A percentile compares a stretch with the other conserved stretches of the same genome.
phyloP scores from a whole-genome alignment of 192 early-diverging fungal species.

The Umbelopsis vinacea region DNA sequence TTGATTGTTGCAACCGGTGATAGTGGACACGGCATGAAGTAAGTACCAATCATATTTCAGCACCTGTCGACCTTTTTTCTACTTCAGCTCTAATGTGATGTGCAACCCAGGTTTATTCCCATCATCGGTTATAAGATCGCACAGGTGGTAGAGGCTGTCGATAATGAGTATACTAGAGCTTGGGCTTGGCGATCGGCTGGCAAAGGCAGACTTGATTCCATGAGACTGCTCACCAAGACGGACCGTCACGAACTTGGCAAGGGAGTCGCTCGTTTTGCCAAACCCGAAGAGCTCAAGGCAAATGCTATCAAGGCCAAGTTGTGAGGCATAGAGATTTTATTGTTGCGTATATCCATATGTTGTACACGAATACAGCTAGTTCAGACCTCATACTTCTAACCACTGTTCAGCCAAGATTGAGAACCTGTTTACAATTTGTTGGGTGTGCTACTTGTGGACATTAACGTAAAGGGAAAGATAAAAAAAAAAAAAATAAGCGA shows the following conservation, averaged over 20 bases:
- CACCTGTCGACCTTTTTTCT: not conserved
- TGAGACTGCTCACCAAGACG: not conserved
- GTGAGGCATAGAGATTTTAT: not conserved
- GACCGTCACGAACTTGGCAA: not conserved
- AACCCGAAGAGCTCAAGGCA: constrained; percentile 13
- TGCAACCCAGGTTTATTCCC: constrained; percentile 44
- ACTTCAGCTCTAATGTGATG: too few species aligned
- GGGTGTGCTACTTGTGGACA: too few species aligned
- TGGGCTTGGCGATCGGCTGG: constrained; percentile 31
- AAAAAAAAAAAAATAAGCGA: too few species aligned
- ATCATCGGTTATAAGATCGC: constrained; percentile 53
- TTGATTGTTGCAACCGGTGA: constrained; percentile 61
- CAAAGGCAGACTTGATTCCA: constrained; percentile 13
- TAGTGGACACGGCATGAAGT: constrained; percentile 65
- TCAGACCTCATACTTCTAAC: too few species aligned
- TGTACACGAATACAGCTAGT: too few species aligned
- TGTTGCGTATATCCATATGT: too few species aligned
- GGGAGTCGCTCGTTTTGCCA: constrained; percentile 10
- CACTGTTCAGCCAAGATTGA: too few species aligned
- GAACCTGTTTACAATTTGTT: too few species aligned
- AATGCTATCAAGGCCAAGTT: constrained; percentile 9
- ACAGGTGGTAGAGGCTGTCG: constrained; percentile 48
- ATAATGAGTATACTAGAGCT: constrained; percentile 29
- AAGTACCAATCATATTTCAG: not conserved
- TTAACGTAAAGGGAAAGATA: too few species aligned